Base-by-base conservation (phyloP, 176 grass and related monocot genomes). In the Triticum urartu region DNA sequence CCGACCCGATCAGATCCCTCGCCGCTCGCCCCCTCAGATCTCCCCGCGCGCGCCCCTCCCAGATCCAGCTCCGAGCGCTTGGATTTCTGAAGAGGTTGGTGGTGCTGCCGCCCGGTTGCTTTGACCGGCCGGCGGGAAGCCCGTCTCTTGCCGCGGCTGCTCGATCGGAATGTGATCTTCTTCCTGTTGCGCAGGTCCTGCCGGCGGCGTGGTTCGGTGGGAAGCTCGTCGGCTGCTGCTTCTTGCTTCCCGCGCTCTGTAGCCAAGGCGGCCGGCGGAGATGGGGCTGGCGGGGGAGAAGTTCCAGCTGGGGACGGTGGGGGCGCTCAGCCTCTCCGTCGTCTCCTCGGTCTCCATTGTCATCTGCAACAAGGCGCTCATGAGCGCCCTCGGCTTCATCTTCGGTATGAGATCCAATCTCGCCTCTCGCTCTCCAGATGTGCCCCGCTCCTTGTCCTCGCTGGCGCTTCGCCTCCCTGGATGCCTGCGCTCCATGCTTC, bases 291-390 rank as follows among this genome's bases (percentile, higher is more conserved):
- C 86, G n/a, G 91, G 83, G 84, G 91, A 92, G 86, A 95, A 91
- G 67, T 98, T 98, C 90, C 95, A 98, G 88, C 78, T 98, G 81
- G 95, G 95, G 77, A 98, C 95, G 25, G 93, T 98, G 77, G 95
- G 95, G 59, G 95, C 95, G 52, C 88, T 98, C 2, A 90, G 89
- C 86, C 89, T 98, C 64, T 98, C 95, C 38, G 95, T 98, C 61
- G 95, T 98, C 78, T 98, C 95, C 64, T 98, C 95, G 9, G 95
- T 98, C 68, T 98, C 95, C 68, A 98, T 98, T 72, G 95, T 98
- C 79, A 95, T 98, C 87, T 98, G 95, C 62, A 98, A 98, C 91
- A 98, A 98, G 93, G 95, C 95, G 24, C 87, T 98, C 85, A 98
- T 98, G 82, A 98, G 93, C 89, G 91, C 93, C 40, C 95, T 98